A percentile compares a stretch with the other conserved stretches of the same genome.
Evolutionary conservation across 78 protist genomes (phyloP).

Genomic region (Protostelium mycophagum): DNA sequence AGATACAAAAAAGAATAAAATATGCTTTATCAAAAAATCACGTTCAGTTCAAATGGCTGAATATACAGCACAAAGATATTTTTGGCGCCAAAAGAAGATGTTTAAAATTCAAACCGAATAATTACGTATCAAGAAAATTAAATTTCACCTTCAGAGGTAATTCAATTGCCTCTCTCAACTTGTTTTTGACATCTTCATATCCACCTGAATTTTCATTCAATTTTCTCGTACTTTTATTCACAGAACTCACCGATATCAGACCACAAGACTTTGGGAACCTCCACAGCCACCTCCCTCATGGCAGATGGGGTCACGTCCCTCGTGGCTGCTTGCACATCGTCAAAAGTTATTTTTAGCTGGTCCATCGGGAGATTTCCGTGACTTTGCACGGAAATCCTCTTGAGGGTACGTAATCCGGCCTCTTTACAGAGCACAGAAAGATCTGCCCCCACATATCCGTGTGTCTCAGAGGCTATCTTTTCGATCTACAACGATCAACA

Average conservation of each 20-base stretch:
- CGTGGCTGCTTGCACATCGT: background rate
- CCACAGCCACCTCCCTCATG: slow-evolving; percentile 21
- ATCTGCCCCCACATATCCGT: slow-evolving; percentile 94
- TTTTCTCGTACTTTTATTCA: no score
- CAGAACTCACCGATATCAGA: slow-evolving; percentile 97
- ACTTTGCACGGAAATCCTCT: slow-evolving; percentile 20
- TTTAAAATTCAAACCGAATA: no score
- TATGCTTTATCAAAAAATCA: slow-evolving; percentile 31
- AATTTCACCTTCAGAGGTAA: slow-evolving; percentile 86
- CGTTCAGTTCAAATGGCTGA: no score
- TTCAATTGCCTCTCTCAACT: slow-evolving; percentile 84
- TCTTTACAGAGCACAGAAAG: slow-evolving; percentile 74
- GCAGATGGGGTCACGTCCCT: background rate
- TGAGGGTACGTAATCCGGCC: slow-evolving; percentile 70
- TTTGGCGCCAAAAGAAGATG: background rate
- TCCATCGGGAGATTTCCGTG: background rate
- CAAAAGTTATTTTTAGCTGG: background rate
- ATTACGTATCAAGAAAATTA: no score
- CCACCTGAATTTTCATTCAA: no score
- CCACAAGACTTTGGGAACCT: slow-evolving; percentile 85
- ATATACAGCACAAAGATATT: no score
- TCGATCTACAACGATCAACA: background rate
- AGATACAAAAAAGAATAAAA: background rate
- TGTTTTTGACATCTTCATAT: slow-evolving; percentile 71
- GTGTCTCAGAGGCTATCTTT: slow-evolving; percentile 52